phyloP scores from a whole-genome alignment of 495 filamentous ascomycete species.

The Lindgomyces ingoldianus region DNA sequence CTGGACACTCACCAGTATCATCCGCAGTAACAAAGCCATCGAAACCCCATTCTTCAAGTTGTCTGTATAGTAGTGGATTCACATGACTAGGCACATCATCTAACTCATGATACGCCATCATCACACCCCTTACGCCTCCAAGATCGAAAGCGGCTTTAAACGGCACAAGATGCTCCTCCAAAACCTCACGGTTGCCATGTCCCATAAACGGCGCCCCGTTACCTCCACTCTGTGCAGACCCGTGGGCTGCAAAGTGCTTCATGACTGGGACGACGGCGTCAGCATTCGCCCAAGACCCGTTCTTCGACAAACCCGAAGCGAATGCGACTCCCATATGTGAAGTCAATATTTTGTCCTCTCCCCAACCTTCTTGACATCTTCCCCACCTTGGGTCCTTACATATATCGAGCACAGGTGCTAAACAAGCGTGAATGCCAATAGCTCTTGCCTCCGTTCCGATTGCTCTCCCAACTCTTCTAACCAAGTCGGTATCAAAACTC shows the following conservation, averaged over 20 bases:
- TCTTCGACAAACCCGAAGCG: constrained; percentile 44
- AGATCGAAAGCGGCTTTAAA: constrained; percentile 49
- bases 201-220: constrained; percentile 48
- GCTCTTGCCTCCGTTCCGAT: constrained; percentile 48
- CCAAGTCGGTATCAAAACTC: constrained; percentile 43
- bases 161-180: constrained; percentile 45
- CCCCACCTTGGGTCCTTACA: constrained; percentile 50
- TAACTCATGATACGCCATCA: constrained; percentile 51
- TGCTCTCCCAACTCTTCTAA: constrained; percentile 44
- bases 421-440: constrained; percentile 49
- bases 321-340: constrained; percentile 49
- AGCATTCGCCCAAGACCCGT: constrained; percentile 43
- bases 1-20: constrained; percentile 43
- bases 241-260: constrained; percentile 51
- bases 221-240: constrained; percentile 44
- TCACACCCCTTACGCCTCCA: constrained; percentile 46
- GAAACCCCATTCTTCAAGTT: constrained; percentile 47
- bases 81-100: constrained; percentile 46
- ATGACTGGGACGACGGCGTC: constrained; percentile 48
- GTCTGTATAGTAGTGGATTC: constrained; percentile 44
- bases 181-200: constrained; percentile 46
- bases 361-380: constrained; percentile 48
- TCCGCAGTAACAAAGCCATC: constrained; percentile 48
- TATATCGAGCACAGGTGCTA: constrained; percentile 50
- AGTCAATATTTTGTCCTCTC: constrained; percentile 50